Conservation (phyloP, 2,329 filamentous ascomycete genomes). For the Fusarium sp. region DNA sequence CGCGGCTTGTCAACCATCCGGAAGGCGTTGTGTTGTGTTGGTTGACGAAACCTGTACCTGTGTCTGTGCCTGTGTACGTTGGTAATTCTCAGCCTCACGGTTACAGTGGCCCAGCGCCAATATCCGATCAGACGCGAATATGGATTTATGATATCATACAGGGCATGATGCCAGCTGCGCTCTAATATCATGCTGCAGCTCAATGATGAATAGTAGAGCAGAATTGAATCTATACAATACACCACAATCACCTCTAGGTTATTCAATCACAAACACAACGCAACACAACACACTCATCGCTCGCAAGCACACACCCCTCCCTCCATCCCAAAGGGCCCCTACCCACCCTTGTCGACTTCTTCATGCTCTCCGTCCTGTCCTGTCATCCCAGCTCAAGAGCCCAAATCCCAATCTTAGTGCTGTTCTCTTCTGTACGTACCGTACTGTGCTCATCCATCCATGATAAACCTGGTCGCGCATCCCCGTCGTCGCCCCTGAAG, state of each 20-base stretch:
- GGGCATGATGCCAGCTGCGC: constrained; percentile 4
- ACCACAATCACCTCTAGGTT: constrained; percentile 9
- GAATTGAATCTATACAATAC: constrained; percentile 5
- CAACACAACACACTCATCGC: not conserved
- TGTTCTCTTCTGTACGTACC: constrained; percentile 19
- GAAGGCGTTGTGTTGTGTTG: not conserved
- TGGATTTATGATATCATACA: not conserved
- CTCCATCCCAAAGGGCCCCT: constrained; percentile 16
- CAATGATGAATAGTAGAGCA: not conserved
- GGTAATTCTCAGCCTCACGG: constrained; percentile 33
- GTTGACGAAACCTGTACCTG: not conserved
- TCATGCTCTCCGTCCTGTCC: constrained; percentile 31
- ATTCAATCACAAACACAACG: constrained; percentile 16
- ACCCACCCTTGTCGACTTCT: constrained; percentile 27
- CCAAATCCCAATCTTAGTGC: constrained; percentile 38
- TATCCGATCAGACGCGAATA: not conserved
- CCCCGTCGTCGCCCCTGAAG: constrained; percentile 41
- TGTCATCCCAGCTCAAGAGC: constrained; percentile 29
- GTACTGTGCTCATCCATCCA: constrained; percentile 9
- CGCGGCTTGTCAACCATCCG: constrained; percentile 6
- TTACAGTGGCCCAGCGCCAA: constrained; percentile 13
- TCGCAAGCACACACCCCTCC: constrained; percentile 2
- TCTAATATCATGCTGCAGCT: constrained; percentile 5
- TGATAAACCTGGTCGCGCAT: constrained; percentile 38
- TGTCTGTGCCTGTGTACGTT: not conserved